These are phyloP conservation scores for Thielaviopsis punctulata DNA, from an alignment of 2,329 filamentous ascomycete genomes.

Conservation along the genomic window DNA sequence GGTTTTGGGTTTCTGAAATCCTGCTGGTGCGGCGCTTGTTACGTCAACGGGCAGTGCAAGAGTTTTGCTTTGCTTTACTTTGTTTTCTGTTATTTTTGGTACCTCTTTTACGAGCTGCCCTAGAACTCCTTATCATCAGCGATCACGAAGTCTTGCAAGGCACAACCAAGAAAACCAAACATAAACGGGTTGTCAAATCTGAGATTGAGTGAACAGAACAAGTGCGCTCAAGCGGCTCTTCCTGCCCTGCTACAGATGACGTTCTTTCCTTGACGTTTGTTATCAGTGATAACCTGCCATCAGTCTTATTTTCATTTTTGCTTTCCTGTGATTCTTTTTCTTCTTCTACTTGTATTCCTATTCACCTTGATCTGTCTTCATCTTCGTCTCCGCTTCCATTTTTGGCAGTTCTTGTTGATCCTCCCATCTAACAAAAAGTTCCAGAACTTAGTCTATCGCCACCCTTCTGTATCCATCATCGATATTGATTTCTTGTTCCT, in stretches of 20 bases:
- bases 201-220: no score
- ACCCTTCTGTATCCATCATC: not conserved
- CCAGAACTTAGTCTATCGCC: not conserved
- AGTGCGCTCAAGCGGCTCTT: no score
- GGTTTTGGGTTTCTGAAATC: not conserved
- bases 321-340: not conserved
- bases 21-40: not conserved
- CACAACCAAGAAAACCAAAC: no score
- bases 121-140: no score
- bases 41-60: not conserved
- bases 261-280: not conserved
- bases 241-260: no score
- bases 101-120: no score
- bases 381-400: not conserved
- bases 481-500: not conserved
- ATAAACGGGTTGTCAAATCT: no score
- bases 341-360: not conserved
- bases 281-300: not conserved
- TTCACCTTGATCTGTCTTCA: not conserved
- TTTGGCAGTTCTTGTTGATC: not conserved
- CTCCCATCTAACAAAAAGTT: not conserved
- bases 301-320: not conserved
- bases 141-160: no score
- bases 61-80: not conserved
- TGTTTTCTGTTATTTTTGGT: not conserved